A percentile compares a stretch with the other conserved stretches of the same genome.
phyloP scores from a whole-genome alignment of 257 asterid species.

The Vinca minor region DNA sequence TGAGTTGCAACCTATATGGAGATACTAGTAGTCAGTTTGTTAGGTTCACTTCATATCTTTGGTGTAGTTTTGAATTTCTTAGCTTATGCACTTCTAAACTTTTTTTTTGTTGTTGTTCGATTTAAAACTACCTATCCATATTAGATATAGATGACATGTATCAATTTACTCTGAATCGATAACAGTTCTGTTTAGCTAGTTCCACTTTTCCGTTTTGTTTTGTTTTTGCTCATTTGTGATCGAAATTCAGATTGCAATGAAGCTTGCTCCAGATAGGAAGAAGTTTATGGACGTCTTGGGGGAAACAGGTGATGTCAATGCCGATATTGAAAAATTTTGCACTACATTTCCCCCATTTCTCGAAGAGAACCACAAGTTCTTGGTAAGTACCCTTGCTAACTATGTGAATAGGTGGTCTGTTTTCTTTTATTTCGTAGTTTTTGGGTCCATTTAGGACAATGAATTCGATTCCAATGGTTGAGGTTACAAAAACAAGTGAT shows the following conservation, averaged over 20 bases:
- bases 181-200: background rate
- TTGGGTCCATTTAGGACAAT: background rate
- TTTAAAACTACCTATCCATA: background rate
- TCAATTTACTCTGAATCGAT: background rate
- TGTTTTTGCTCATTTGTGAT: constrained; percentile 5
- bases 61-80: background rate
- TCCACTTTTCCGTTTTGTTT: constrained; percentile 4
- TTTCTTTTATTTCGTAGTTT: background rate
- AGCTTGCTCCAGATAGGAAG: constrained; percentile 98
- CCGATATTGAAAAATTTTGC: constrained; percentile 76
- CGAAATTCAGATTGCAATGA: constrained; percentile 75
- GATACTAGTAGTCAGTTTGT: background rate
- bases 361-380: constrained; percentile 91
- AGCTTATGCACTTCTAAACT: background rate
- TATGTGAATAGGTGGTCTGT: background rate
- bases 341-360: constrained; percentile 65
- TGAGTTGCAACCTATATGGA: background rate
- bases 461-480: background rate
- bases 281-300: constrained; percentile 74
- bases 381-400: constrained; percentile 43
- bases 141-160: background rate
- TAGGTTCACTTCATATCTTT: background rate
- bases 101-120: background rate
- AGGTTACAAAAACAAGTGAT: constrained; percentile 10
- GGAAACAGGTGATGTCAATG: constrained; percentile 57